A percentile compares a stretch with the other conserved stretches of the same genome.
Conservation (phyloP, 1,284 basidiomycete species). For the Ganoderma meredithae region DNA sequence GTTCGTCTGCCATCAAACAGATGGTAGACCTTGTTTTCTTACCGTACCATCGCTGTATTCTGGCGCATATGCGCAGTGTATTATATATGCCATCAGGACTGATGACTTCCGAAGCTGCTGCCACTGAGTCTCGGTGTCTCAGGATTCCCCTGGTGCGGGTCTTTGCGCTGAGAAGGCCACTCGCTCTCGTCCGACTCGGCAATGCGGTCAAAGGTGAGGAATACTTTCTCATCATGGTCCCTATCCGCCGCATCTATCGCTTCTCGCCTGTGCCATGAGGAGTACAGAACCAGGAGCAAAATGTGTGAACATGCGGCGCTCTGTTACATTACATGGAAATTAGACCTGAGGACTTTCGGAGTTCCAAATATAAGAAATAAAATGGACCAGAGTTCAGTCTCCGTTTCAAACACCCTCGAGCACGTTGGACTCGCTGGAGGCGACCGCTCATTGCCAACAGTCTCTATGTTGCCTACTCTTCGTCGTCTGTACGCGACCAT, state of each 20-base stretch:
- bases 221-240: no score
- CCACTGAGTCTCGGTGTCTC: background rate
- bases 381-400: background rate
- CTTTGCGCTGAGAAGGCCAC: no score
- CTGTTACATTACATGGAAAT: no score
- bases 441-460: slow-evolving; percentile 16
- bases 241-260: no score
- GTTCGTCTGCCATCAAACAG: background rate
- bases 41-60: slow-evolving; percentile 29
- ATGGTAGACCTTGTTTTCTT: background rate
- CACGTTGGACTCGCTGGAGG: background rate
- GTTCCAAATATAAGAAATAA: background rate
- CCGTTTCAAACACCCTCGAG: background rate
- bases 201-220: no score
- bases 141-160: no score
- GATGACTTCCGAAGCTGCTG: background rate
- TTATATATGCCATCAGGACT: slow-evolving; percentile 16
- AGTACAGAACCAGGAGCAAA: no score
- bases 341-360: background rate
- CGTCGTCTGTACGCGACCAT: slow-evolving; percentile 61
- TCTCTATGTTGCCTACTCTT: slow-evolving; percentile 39
- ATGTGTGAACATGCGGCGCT: no score
- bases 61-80: slow-evolving; percentile 29
- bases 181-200: no score
- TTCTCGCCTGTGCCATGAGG: no score